Evolutionary conservation across 2,329 filamentous ascomycete species (phyloP), one percentile per base, ranked within the genome.

Genomic region (Colletotrichum sublineola): DNA sequence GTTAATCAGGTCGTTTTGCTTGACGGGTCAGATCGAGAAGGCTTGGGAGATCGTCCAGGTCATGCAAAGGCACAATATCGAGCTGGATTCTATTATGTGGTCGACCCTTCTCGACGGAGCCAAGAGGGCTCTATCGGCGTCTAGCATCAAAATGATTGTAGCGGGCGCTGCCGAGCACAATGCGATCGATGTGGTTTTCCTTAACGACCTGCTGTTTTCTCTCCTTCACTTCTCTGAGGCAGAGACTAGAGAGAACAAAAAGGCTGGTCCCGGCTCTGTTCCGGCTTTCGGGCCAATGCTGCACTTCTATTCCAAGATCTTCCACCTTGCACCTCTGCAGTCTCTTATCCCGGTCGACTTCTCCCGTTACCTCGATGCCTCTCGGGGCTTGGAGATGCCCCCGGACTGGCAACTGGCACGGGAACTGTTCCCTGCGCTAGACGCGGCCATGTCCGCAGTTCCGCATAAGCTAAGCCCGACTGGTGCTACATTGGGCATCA

Each of bases 21-120:
- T 90, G 70, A 88, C 86, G n/a, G 87, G 88, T 14, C 89, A 94
- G 75, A 79, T 89, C 9, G 84, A 87, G 48, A 89, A 90, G 3
- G 92, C 91, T 0, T 90, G 90, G 82, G 85, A 88, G 52, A 87
- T 96, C 62, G 90, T 92, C 76, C 85, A 90, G 33, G 85, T 90
- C 52, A 88, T 95, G 79, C 82, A 87, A 63, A 81, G 86, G 18
- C 86, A 89, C 74, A 87, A 88, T 3, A 83, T 93, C 20, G 79
- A 87, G 66, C 88, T 93, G 0, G 91, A 97, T 79, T 82, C 82
- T 0, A 87, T 90, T 74, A 92, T 94, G 0, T 94, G 91, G 78
- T 86, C 90, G 1, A 90, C 90, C 38, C 84, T 97, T 44, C 86
- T 97, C 53, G 88, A 91, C 71, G 92, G 92, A 42, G 92, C 93